These are phyloP conservation scores for Cetraspora pellucida DNA, from an alignment of 192 early-diverging fungal species.

Conservation along the genomic window DNA sequence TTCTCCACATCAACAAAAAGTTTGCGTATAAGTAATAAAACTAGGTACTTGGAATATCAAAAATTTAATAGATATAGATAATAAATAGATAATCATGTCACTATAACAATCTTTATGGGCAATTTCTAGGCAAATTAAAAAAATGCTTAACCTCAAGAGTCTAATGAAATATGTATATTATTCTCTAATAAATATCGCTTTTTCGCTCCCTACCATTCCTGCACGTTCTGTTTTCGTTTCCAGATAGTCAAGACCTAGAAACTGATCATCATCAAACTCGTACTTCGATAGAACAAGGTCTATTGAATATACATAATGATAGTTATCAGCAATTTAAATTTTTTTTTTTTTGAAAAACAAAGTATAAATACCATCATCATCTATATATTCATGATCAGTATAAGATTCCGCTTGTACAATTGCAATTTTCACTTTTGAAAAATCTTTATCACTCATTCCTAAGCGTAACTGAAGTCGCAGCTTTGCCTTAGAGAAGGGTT, in stretches of 20 bases:
- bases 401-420: conserved; percentile 37
- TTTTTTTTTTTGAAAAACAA: neutral
- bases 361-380: conserved; percentile 36
- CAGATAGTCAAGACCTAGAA: conserved; percentile 55
- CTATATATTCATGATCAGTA: conserved; percentile 7
- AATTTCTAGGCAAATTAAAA: no score
- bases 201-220: no score
- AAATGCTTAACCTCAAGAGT: no score
- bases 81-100: no score
- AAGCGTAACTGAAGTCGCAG: conserved; percentile 67
- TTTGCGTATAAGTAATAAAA: no score
- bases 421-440: conserved; percentile 64
- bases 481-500: conserved; percentile 72
- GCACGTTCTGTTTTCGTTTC: no score
- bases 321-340: neutral
- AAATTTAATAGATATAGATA: no score
- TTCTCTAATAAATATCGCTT: no score
- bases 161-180: no score
- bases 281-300: conserved; percentile 40
- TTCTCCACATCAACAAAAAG: no score
- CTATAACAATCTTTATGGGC: no score
- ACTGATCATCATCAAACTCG: conserved; percentile 40
- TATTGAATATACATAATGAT: neutral
- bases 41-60: no score
- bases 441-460: conserved; percentile 85